These are phyloP conservation scores for Extremus antarcticus DNA, from an alignment of 495 filamentous ascomycete species.

Conservation along the genomic window DNA sequence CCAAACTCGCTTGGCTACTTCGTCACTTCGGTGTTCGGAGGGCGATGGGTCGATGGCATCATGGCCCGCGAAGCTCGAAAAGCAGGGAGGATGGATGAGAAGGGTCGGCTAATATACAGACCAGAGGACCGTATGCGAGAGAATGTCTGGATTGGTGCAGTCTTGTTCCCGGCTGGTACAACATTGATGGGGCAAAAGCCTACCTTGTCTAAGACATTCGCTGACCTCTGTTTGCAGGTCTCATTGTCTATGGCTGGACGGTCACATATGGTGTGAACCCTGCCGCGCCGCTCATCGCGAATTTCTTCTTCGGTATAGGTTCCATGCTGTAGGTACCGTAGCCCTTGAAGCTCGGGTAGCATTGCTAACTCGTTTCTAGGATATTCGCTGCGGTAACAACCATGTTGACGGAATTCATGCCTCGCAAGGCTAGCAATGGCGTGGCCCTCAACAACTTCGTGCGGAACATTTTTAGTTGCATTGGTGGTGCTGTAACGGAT, in stretches of 20 bases:
- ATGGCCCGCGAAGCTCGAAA: conserved; percentile 73
- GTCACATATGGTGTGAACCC: conserved; percentile 40
- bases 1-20: conserved; percentile 73
- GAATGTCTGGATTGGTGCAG: conserved; percentile 74
- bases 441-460: conserved; percentile 80
- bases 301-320: conserved; percentile 80
- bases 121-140: conserved; percentile 87
- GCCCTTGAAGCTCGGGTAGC: too few relatives aligned
- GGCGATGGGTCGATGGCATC: conserved; percentile 78
- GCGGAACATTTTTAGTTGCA: conserved; percentile 74
- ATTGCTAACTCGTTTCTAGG: too few relatives aligned
- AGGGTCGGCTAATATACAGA: conserved; percentile 56
- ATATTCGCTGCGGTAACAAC: conserved; percentile 19
- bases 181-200: neutral
- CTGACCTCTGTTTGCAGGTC: too few relatives aligned
- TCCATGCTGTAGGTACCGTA: conserved; percentile 90
- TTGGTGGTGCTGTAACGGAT: conserved; percentile 61
- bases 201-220: too few relatives aligned
- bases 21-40: conserved; percentile 59
- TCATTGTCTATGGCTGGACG: conserved; percentile 62
- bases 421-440: conserved; percentile 56
- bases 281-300: conserved; percentile 50
- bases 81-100: conserved; percentile 58
- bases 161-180: conserved; percentile 45
- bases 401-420: conserved; percentile 67